Evolutionary conservation across 2,329 filamentous ascomycete species (phyloP).

Genomic region (Arthrocladium fulminans): DNA sequence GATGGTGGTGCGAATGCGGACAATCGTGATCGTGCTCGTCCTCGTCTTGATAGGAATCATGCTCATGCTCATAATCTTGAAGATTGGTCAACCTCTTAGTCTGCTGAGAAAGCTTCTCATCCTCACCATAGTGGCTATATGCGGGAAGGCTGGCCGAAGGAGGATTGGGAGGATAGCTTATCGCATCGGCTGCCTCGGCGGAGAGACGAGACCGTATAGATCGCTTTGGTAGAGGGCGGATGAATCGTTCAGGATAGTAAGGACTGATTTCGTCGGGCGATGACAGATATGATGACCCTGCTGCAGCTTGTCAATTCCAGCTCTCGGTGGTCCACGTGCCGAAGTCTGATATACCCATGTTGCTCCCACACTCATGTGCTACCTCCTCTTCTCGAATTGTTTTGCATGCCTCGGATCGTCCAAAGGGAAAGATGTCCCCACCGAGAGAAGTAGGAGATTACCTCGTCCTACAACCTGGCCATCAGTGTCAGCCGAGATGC

Average conservation of each 20-base stretch:
- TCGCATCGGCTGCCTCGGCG: constrained; percentile 70
- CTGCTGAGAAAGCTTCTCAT: constrained; percentile 43
- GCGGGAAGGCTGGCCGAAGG: constrained; percentile 65
- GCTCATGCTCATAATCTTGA: constrained; percentile 14
- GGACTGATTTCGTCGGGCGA: constrained; percentile 64
- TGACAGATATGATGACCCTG: constrained; percentile 43
- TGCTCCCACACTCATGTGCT: not conserved
- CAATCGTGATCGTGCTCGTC: constrained; percentile 31
- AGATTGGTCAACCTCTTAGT: constrained; percentile 34
- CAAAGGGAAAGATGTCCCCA: not conserved
- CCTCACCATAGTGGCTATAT: constrained; percentile 57
- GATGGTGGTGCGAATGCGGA: constrained; percentile 24
- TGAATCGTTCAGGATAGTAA: constrained; percentile 79
- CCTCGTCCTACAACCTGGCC: not conserved
- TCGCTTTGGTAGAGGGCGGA: constrained; percentile 83
- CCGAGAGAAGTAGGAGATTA: not conserved
- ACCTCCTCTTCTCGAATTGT: not conserved
- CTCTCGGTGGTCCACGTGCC: not conserved
- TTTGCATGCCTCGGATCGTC: constrained; percentile 3
- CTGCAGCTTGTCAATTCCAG: constrained; percentile 11
- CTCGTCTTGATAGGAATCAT: constrained; percentile 21
- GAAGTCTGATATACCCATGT: not conserved
- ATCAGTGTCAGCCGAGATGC: not conserved
- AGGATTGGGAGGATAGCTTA: constrained; percentile 72
- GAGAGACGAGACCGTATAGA: constrained; percentile 80